Evolutionary conservation across 1,284 basidiomycete species (phyloP).

Genomic region (Moesziomyces parantarcticus): DNA sequence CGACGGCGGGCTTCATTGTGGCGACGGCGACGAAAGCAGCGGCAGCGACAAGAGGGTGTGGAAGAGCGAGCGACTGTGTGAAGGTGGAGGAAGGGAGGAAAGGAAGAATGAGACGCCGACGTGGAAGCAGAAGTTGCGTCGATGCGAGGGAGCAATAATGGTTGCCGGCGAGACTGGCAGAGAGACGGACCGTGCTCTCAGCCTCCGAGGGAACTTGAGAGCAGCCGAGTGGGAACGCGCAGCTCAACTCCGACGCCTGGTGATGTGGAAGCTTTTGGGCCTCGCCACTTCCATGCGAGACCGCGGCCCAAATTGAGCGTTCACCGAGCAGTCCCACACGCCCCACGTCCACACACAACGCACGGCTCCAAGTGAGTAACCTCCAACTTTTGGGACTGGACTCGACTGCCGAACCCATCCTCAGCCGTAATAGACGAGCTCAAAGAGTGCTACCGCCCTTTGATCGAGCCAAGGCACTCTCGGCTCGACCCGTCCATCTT

Average conservation of each 20-base stretch:
- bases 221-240: constrained; percentile 6
- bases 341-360: not conserved
- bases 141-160: too few relatives aligned
- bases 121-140: too few relatives aligned
- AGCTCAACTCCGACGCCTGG: constrained; percentile 26
- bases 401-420: too few relatives aligned
- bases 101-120: not conserved
- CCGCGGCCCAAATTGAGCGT: not conserved
- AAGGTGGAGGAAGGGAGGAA: not conserved
- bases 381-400: too few relatives aligned
- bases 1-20: constrained; percentile 41
- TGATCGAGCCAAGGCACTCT: too few relatives aligned
- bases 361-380: too few relatives aligned
- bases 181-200: constrained; percentile 32
- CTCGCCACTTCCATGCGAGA: not conserved
- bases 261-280: constrained; percentile 38
- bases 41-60: not conserved
- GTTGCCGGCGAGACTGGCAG: constrained; percentile 1
- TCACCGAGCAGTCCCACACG: not conserved
- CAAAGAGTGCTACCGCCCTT: too few relatives aligned
- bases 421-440: too few relatives aligned
- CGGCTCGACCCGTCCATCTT: too few relatives aligned
- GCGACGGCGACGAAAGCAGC: not conserved
- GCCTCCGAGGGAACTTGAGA: not conserved
- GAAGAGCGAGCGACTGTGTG: not conserved